These are phyloP conservation scores for Austroboletus novae-zelandiae DNA, from an alignment of 1,284 basidiomycete genomes.

Conservation along the genomic window DNA sequence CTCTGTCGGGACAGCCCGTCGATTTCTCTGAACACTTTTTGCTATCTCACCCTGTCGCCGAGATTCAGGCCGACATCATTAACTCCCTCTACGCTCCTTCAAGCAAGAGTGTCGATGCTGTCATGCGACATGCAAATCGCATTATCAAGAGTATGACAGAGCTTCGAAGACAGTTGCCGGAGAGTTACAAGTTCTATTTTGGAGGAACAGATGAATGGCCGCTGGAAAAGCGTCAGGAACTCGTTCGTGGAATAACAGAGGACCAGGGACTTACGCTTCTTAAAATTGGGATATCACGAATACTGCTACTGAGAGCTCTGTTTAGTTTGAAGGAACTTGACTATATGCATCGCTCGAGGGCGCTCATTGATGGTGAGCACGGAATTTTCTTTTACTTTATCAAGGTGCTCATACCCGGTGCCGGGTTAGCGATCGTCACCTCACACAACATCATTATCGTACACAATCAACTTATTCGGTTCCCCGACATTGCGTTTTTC, in stretches of 20 bases:
- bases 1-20: constrained; percentile 38
- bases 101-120: constrained; percentile 58
- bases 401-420: constrained; percentile 6
- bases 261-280: constrained; percentile 76
- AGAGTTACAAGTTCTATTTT: constrained; percentile 69
- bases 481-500: constrained; percentile 81
- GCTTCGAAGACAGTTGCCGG: constrained; percentile 63
- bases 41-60: constrained; percentile 64
- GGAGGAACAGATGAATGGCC: constrained; percentile 70
- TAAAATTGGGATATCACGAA: constrained; percentile 77
- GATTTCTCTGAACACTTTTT: constrained; percentile 70
- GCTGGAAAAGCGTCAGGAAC: constrained; percentile 55
- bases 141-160: constrained; percentile 73
- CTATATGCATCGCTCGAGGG: constrained; percentile 60
- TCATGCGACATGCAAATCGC: constrained; percentile 71
- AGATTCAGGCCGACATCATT: constrained; percentile 83
- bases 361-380: constrained; percentile 67
- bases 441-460: constrained; percentile 82
- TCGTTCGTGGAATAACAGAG: constrained; percentile 71
- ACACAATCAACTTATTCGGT: constrained; percentile 75
- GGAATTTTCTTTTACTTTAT: neutral
- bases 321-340: constrained; percentile 71
- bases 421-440: constrained; percentile 63
- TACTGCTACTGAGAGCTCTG: constrained; percentile 68
- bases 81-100: constrained; percentile 76